These are phyloP conservation scores for Physcomitrium patens DNA, from an alignment of 225 moss, liverwort and hornwort genomes.

Conservation along the genomic window DNA sequence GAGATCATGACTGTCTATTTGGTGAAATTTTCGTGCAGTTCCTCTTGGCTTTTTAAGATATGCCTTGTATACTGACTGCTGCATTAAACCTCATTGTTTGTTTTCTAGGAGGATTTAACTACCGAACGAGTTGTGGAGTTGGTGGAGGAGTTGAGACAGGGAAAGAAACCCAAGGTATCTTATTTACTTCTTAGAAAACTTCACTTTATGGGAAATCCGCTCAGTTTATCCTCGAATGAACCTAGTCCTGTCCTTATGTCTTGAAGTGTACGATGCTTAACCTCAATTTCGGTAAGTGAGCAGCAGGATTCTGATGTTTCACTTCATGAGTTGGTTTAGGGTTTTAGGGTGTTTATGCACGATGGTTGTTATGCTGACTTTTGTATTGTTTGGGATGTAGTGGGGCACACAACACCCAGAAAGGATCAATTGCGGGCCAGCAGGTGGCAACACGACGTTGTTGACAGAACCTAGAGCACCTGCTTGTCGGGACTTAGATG, in stretches of 20 bases:
- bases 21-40: neutral
- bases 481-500: constrained; percentile 76
- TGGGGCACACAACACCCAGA: constrained; percentile 81
- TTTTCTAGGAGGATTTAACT: constrained; percentile 89
- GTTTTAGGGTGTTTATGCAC: neutral
- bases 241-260: neutral
- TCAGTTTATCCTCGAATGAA: neutral
- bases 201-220: neutral
- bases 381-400: constrained; percentile 45
- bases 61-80: neutral
- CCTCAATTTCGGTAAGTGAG: neutral
- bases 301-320: neutral
- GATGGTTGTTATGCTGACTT: constrained; percentile 20
- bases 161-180: constrained; percentile 76
- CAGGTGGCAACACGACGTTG: constrained; percentile 78
- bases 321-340: neutral
- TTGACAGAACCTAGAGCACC: constrained; percentile 71
- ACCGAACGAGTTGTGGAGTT: constrained; percentile 73
- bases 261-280: neutral
- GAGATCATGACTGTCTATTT: too few species aligned
- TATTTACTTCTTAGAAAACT: constrained; percentile 4
- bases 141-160: constrained; percentile 76
- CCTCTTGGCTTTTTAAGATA: neutral
- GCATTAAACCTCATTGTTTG: constrained; percentile 16
- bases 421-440: constrained; percentile 79